Conservation (phyloP, 441 rosid genomes). For the Aquilaria agallochum region DNA sequence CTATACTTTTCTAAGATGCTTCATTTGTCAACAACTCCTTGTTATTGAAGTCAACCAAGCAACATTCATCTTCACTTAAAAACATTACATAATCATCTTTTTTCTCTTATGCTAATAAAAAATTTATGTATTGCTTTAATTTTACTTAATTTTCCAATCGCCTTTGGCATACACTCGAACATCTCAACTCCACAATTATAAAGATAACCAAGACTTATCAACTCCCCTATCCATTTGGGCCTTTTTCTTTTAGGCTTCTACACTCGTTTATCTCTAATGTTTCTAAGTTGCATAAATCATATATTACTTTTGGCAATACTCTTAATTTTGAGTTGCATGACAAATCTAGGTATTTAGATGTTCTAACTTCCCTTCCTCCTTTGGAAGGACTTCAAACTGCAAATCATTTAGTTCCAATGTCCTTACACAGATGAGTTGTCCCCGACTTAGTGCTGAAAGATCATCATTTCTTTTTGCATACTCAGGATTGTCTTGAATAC, state of each 20-base stretch:
- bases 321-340: not conserved
- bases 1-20: no score
- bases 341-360: conserved; percentile 17
- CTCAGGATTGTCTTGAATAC: accelerated
- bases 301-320: not conserved
- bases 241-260: not conserved
- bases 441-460: not conserved
- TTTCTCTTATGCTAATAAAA: not conserved
- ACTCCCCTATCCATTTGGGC: not conserved
- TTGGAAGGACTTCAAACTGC: no score
- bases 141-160: not conserved
- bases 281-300: conserved; percentile 11
- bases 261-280: not conserved
- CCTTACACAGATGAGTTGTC: no score
- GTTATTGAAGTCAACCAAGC: no score
- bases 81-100: not conserved
- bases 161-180: not conserved
- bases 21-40: no score
- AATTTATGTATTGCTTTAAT: not conserved
- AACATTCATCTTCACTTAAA: no score
- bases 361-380: not conserved
- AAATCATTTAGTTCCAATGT: no score
- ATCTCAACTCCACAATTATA: not conserved
- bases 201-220: conserved; percentile 10
- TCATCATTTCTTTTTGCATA: not conserved